Evolutionary conservation across 306 rosid species (phyloP).

Genomic region (Prunus mongolica): DNA sequence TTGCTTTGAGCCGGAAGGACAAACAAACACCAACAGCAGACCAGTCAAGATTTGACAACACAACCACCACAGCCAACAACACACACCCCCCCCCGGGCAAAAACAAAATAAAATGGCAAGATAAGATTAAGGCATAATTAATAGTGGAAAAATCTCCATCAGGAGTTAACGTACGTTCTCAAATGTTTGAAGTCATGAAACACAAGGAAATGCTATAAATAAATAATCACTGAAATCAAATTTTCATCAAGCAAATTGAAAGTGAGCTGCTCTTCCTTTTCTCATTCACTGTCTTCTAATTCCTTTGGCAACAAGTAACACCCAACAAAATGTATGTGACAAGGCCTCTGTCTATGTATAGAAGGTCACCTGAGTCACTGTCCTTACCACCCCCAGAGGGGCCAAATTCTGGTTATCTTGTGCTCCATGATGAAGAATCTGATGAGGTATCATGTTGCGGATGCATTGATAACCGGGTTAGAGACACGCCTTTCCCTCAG

Average conservation of each 20-base stretch:
- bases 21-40: no score
- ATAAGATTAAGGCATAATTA: no score
- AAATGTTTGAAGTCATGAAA: no score
- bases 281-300: neutral
- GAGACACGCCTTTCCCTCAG: constrained; percentile 71
- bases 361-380: constrained; percentile 28
- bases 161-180: no score
- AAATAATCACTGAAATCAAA: neutral
- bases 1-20: neutral
- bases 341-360: constrained; percentile 51
- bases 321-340: constrained; percentile 50
- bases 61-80: no score
- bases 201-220: no score
- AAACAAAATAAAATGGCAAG: no score
- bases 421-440: constrained; percentile 52
- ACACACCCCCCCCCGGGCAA: fast-evolving
- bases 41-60: no score
- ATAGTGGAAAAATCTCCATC: no score
- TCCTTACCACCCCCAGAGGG: constrained; percentile 44
- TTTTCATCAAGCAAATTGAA: neutral
- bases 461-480: constrained; percentile 23
- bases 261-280: neutral
- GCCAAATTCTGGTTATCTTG: constrained; percentile 63
- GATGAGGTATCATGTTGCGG: constrained; percentile 40
- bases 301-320: neutral